Evolutionary conservation across 805 yeast species (phyloP).

Genomic region (Komagataella populi): DNA sequence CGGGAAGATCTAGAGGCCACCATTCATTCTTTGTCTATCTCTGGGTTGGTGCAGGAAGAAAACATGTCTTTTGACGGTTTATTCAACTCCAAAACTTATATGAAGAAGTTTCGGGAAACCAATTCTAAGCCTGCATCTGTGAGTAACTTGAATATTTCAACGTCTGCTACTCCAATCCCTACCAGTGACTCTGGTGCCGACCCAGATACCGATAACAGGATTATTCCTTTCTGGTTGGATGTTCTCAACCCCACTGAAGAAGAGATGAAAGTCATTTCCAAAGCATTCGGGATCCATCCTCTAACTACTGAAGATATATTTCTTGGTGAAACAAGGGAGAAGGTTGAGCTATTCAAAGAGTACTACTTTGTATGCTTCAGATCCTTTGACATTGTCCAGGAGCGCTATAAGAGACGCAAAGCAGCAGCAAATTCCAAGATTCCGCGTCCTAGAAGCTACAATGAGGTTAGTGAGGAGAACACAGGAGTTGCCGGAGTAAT

Average conservation of each 20-base stretch:
- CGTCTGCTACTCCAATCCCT: background rate
- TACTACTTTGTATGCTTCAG: slow-evolving; percentile 89
- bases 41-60: slow-evolving; percentile 50
- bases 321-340: slow-evolving; percentile 87
- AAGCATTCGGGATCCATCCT: slow-evolving; percentile 92
- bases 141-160: background rate
- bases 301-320: slow-evolving; percentile 92
- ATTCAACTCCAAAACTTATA: slow-evolving; percentile 34
- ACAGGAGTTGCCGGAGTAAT: background rate
- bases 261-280: slow-evolving; percentile 84
- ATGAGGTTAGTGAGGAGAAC: background rate
- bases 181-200: background rate
- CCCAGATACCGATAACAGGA: slow-evolving; percentile 9
- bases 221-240: slow-evolving; percentile 85
- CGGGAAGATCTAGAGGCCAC: slow-evolving; percentile 85
- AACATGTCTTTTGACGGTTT: slow-evolving; percentile 43
- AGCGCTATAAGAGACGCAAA: slow-evolving; percentile 26
- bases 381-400: slow-evolving; percentile 70
- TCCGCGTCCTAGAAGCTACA: background rate
- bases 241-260: slow-evolving; percentile 89
- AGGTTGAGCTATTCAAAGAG: slow-evolving; percentile 82
- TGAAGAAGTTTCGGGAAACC: slow-evolving; percentile 1
- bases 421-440: background rate
- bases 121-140: background rate
- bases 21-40: slow-evolving; percentile 76